Evolutionary conservation across 176 grass and related monocot genomes (phyloP).

Genomic region (Triticum timopheevii): DNA sequence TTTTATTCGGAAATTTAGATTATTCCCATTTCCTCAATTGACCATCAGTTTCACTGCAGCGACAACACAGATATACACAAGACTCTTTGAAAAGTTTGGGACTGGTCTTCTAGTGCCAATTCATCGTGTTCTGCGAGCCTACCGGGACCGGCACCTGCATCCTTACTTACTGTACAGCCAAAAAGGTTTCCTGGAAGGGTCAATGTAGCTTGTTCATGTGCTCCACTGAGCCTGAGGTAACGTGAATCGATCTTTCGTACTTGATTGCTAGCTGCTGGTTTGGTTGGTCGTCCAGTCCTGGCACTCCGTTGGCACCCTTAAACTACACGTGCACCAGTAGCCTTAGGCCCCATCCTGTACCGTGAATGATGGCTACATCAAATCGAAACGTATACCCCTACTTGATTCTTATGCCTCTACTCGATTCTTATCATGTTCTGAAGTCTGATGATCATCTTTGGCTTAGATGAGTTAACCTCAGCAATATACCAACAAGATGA

Average conservation of each 20-base stretch:
- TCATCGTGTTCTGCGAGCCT: too few species aligned
- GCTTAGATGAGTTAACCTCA: neutral
- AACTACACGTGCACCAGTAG: constrained; percentile 7
- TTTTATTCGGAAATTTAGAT: neutral
- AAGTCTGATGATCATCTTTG: neutral
- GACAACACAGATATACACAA: neutral
- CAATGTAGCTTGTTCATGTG: constrained; percentile 16
- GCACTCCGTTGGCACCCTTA: constrained; percentile 3
- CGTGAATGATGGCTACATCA: neutral
- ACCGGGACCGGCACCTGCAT: too few species aligned
- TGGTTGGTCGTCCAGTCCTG: constrained; percentile 24
- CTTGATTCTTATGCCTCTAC: constrained; percentile 16
- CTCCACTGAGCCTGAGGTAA: neutral
- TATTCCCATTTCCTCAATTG: neutral
- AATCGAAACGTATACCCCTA: neutral
- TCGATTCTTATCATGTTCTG: constrained; percentile 12
- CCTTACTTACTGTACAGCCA: neutral
- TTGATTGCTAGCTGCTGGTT: constrained; percentile 13
- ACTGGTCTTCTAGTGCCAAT: neutral
- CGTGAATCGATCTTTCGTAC: constrained; percentile 18
- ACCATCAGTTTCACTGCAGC: neutral
- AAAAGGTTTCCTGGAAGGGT: constrained; percentile 27
- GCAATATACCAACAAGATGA: neutral
- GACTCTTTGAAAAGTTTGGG: neutral
- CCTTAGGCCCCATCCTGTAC: neutral